Conservation (phyloP, 805 yeast species). For the Kodamaea jinghongensis region DNA sequence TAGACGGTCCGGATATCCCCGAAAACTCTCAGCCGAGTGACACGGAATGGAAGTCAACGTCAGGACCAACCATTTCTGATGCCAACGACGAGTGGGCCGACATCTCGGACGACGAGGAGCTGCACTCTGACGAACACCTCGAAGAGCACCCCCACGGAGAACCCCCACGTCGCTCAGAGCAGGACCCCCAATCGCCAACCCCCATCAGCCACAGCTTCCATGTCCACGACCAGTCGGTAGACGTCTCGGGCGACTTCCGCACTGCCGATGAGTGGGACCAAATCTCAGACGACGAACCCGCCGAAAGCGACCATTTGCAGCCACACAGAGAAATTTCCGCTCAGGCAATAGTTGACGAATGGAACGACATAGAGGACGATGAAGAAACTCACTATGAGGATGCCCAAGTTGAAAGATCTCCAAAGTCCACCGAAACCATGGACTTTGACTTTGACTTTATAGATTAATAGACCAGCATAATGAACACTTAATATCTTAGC, state of each 20-base stretch:
- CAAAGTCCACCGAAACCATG: too few species aligned
- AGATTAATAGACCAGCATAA: background rate
- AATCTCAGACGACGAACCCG: background rate
- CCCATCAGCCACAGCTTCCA: too few species aligned
- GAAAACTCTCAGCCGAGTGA: conserved; percentile 1
- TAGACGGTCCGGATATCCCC: background rate
- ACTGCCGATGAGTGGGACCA: background rate
- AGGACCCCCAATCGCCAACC: too few species aligned
- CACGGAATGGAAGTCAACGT: too few species aligned
- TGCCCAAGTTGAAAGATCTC: background rate
- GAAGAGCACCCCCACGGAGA: too few species aligned
- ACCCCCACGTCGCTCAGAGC: too few species aligned
- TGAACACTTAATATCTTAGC: too few species aligned
- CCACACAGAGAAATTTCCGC: background rate
- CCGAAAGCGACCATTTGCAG: background rate
- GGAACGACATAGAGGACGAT: conserved; percentile 3
- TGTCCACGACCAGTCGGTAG: background rate
- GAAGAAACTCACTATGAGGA: conserved; percentile 1
- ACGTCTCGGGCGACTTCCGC: too few species aligned
- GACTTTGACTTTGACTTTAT: conserved; percentile 27
- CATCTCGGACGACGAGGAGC: conserved; percentile 3
- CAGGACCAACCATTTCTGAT: background rate
- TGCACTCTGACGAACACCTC: too few species aligned
- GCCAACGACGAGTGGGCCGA: background rate
- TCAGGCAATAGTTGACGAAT: background rate